Base-by-base conservation (phyloP, 2,329 filamentous ascomycete genomes). In the Diaporthe australafricana region DNA sequence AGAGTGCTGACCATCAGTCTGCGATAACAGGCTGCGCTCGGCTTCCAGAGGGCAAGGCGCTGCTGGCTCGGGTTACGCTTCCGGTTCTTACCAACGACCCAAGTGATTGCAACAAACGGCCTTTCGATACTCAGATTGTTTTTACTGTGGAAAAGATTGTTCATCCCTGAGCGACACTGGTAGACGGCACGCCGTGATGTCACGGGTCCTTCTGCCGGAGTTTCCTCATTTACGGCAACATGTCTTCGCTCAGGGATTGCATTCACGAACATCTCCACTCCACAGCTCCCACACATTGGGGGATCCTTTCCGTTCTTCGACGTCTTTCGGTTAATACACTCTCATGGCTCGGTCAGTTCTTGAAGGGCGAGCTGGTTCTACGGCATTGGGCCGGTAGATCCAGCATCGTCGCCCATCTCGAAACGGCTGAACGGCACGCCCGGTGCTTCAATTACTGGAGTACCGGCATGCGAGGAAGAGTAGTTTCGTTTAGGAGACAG, bases 11-110 rank as follows among this genome's bases (percentile, higher is more conserved):
- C 92, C 83, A 87, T 91, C 91, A 94, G 92, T 93, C 89, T 91
- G 89, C 91, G 91, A 89, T 92, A 92, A 91, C 90, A 94, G 92
- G 91, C 92, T 94, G 88, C 92, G 92, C 88, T 94, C 92, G 87
- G 90, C 91, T 88, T 92, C 92, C 80, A 93, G 92, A 86, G 90
- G 90, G 87, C 79, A 80, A 76, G 77, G 76, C 77, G 77, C 77
- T 65, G 60, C 60, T 77, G 82, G 80, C 76, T 80, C 82, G 73
- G 82, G 83, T 77, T 84, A 82, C 78, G 80, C 81, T 74, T 80
- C 82, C 74, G 81, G 81, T 74, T 80, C 80, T 68, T 83, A 83
- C 77, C 82, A 73, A 47, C 70, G 83, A 77, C 81, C 83, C 63
- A 83, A 83, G 83, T 85, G 83, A 85, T 81, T 75, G 68, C 75